Percentiles rank a stretch among this genome's conserved stretches.
These are phyloP conservation scores for Aspergillus sclerotiicarbonarius DNA, from an alignment of 495 filamentous ascomycete species.

Conservation along the genomic window DNA sequence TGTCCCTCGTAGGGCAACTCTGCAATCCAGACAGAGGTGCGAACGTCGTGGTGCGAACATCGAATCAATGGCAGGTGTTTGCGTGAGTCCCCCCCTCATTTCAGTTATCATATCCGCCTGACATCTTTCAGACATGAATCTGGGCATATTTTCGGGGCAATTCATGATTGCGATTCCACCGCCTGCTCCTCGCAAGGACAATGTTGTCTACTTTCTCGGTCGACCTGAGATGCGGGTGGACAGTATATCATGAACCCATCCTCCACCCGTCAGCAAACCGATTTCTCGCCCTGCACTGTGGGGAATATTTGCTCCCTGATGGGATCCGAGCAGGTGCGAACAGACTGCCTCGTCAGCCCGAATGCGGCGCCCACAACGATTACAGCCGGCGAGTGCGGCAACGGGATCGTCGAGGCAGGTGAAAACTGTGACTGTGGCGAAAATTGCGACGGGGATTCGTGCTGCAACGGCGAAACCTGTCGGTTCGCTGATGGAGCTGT, in stretches of 20 bases:
- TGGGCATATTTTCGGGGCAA: slow-evolving; percentile 87
- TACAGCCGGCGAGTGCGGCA: slow-evolving; percentile 76
- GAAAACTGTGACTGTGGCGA: slow-evolving; percentile 91
- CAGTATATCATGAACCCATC: slow-evolving; percentile 89
- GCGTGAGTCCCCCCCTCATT: slow-evolving; percentile 40
- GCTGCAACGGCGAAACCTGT: slow-evolving; percentile 84
- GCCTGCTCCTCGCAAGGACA: slow-evolving; percentile 68
- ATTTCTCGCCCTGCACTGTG: slow-evolving; percentile 83
- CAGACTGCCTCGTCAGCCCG: slow-evolving; percentile 68
- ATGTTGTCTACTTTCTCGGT: slow-evolving; percentile 73
- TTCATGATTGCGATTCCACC: slow-evolving; percentile 74
- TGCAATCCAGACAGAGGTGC: slow-evolving; percentile 69
- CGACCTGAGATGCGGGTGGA: slow-evolving; percentile 66
- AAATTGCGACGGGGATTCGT: slow-evolving; percentile 59
- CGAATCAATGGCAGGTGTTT: slow-evolving; percentile 86
- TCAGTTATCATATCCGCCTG: neutral
- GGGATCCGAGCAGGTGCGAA: slow-evolving; percentile 64
- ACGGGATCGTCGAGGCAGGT: slow-evolving; percentile 88
- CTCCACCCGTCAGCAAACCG: slow-evolving; percentile 60
- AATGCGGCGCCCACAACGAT: slow-evolving; percentile 64
- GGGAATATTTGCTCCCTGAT: slow-evolving; percentile 87
- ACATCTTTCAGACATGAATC: slow-evolving; percentile 61
- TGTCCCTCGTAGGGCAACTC: slow-evolving; percentile 84
- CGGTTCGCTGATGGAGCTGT: slow-evolving; percentile 67
- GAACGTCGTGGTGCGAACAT: slow-evolving; percentile 78